Conservation (phyloP, 2,329 filamentous ascomycete species). For the Zasmidium cellare region DNA sequence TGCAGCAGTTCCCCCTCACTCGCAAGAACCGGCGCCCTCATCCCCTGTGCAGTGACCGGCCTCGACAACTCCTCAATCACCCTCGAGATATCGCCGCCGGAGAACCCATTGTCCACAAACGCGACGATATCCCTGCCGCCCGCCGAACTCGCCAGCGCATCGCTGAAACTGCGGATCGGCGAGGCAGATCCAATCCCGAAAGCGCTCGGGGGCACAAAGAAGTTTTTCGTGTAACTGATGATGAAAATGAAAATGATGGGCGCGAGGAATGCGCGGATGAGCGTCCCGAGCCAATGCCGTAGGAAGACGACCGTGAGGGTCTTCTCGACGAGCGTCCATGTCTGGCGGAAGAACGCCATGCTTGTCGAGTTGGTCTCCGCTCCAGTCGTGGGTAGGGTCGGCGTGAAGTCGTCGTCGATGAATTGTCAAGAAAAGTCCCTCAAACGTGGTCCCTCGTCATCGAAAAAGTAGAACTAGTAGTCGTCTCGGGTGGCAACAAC, state of each 20-base stretch:
- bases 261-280: conserved; percentile 56
- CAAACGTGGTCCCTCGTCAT: neutral
- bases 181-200: conserved; percentile 69
- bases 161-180: conserved; percentile 63
- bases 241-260: conserved; percentile 54
- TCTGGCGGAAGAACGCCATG: conserved; percentile 43
- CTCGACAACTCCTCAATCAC: conserved; percentile 65
- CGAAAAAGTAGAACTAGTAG: neutral
- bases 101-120: conserved; percentile 73
- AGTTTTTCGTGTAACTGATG: conserved; percentile 66
- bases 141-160: conserved; percentile 61
- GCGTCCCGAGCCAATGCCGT: conserved; percentile 55
- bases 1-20: conserved; percentile 60
- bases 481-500: neutral
- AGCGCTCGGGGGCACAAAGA: conserved; percentile 74
- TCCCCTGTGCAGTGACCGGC: conserved; percentile 58
- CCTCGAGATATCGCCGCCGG: conserved; percentile 68
- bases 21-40: conserved; percentile 56
- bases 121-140: conserved; percentile 67
- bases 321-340: conserved; percentile 59
- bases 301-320: conserved; percentile 56
- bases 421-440: neutral
- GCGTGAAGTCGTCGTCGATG: neutral
- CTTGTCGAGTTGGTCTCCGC: neutral
- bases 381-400: neutral